A percentile compares a stretch with the other conserved stretches of the same genome.
Conservation (phyloP, 2,329 filamentous ascomycete genomes). For the Harringtonia aguacate region DNA sequence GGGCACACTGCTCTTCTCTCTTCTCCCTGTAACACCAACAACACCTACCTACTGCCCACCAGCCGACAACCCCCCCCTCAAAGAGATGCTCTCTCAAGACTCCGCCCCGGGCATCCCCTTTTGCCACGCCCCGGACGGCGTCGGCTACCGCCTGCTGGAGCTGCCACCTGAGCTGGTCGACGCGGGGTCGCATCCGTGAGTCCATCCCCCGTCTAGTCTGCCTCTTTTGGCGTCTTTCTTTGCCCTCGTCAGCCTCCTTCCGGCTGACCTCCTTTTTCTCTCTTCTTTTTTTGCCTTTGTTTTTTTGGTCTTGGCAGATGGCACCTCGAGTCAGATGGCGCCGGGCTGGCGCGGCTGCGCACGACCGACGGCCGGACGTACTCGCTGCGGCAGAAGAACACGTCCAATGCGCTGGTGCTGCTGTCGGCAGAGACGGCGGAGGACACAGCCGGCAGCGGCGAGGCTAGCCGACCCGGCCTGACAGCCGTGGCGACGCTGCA, state of each 20-base stretch:
- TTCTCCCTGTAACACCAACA: no score
- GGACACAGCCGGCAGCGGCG: slow-evolving; percentile 3
- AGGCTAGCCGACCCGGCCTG: slow-evolving; percentile 23
- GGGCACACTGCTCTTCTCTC: no score
- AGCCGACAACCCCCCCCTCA: background rate
- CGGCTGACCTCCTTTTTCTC: background rate
- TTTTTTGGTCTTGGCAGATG: no score
- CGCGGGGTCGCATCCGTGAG: slow-evolving; percentile 40
- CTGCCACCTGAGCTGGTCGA: slow-evolving; percentile 47
- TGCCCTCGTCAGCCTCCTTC: background rate
- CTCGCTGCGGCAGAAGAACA: slow-evolving; percentile 54
- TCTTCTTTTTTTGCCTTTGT: no score
- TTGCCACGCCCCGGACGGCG: slow-evolving; percentile 33
- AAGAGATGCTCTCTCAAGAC: no score
- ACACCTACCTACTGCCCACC: background rate
- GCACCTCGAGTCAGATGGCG: slow-evolving; percentile 30
- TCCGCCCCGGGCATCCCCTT: slow-evolving; percentile 36
- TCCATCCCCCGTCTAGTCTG: slow-evolving; percentile 9
- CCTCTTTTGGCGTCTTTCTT: background rate
- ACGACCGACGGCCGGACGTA: slow-evolving; percentile 39
- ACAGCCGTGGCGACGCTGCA: slow-evolving; percentile 44
- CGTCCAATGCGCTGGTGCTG: slow-evolving; percentile 54
- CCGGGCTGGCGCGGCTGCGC: slow-evolving; percentile 42
- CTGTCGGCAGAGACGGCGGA: slow-evolving; percentile 28
- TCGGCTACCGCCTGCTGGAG: slow-evolving; percentile 50